Conservation (phyloP, 495 filamentous ascomycete species). For the Annulohypoxylon maeteangense region DNA sequence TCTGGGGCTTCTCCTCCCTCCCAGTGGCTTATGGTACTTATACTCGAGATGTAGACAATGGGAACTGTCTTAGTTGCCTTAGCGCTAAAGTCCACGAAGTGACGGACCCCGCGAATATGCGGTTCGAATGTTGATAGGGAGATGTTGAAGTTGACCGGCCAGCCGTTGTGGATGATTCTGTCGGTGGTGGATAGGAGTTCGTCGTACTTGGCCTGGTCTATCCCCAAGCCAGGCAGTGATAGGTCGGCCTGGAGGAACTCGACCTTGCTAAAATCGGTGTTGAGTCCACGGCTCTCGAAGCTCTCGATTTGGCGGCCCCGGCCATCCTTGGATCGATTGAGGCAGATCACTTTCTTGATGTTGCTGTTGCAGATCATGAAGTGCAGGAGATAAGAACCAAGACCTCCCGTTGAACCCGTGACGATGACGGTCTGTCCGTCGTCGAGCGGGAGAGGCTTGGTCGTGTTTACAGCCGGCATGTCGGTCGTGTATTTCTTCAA, state of each 20-base stretch:
- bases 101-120: slow-evolving; percentile 57
- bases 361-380: slow-evolving; percentile 44
- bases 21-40: slow-evolving; percentile 52
- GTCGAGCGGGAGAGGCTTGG: slow-evolving; percentile 43
- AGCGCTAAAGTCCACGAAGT: slow-evolving; percentile 58
- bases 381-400: slow-evolving; percentile 66
- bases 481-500: slow-evolving; percentile 48
- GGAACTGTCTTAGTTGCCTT: slow-evolving; percentile 47
- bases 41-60: slow-evolving; percentile 60
- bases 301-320: slow-evolving; percentile 39
- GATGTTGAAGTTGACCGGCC: slow-evolving; percentile 71
- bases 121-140: slow-evolving; percentile 63
- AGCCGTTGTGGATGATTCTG: slow-evolving; percentile 66
- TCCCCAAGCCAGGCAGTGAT: slow-evolving; percentile 20
- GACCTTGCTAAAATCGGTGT: slow-evolving; percentile 40
- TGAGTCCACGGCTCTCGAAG: slow-evolving; percentile 52
- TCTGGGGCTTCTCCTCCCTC: slow-evolving; percentile 52
- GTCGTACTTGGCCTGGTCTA: slow-evolving; percentile 45
- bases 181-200: slow-evolving; percentile 47
- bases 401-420: slow-evolving; percentile 67
- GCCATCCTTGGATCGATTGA: slow-evolving; percentile 58
- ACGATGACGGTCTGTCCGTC: slow-evolving; percentile 57
- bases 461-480: slow-evolving; percentile 32
- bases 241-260: slow-evolving; percentile 30
- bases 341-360: slow-evolving; percentile 63